These are phyloP conservation scores for Boletus insuetus DNA, from an alignment of 768 basidiomycete species.

Conservation along the genomic window DNA sequence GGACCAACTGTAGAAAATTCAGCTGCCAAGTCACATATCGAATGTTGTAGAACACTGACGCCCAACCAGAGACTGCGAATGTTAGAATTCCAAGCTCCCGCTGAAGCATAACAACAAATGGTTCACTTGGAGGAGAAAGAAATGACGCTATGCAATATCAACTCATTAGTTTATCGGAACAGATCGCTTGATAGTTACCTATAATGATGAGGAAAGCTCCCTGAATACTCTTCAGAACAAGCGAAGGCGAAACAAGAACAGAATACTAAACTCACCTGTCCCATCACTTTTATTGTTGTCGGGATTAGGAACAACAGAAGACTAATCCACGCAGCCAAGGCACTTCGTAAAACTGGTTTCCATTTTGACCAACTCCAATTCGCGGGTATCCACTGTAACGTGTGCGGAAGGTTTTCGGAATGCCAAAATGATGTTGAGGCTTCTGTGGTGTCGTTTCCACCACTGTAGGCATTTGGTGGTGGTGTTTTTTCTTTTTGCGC, in stretches of 20 bases:
- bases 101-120: slow-evolving; percentile 66
- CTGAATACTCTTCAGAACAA: slow-evolving; percentile 31
- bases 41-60: slow-evolving; percentile 39
- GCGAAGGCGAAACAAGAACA: neutral
- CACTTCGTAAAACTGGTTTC: slow-evolving; percentile 62
- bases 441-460: neutral
- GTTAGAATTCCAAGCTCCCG: slow-evolving; percentile 55
- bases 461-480: neutral
- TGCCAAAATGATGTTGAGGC: neutral
- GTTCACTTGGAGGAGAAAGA: slow-evolving; percentile 64
- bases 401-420: slow-evolving; percentile 24
- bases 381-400: slow-evolving; percentile 52
- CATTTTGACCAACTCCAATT: slow-evolving; percentile 57
- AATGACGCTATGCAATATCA: slow-evolving; percentile 45
- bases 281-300: slow-evolving; percentile 44
- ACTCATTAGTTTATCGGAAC: neutral
- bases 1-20: slow-evolving; percentile 48
- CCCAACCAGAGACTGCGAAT: slow-evolving; percentile 54
- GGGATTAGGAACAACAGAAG: slow-evolving; percentile 59
- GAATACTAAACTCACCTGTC: slow-evolving; percentile 42
- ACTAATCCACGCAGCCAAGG: slow-evolving; percentile 61
- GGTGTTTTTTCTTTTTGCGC: neutral
- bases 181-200: slow-evolving; percentile 34
- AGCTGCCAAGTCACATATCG: neutral
- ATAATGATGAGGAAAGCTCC: slow-evolving; percentile 65